These are phyloP conservation scores for Apiospora kogelbergensis DNA, from an alignment of 2,329 filamentous ascomycete species.

Conservation along the genomic window DNA sequence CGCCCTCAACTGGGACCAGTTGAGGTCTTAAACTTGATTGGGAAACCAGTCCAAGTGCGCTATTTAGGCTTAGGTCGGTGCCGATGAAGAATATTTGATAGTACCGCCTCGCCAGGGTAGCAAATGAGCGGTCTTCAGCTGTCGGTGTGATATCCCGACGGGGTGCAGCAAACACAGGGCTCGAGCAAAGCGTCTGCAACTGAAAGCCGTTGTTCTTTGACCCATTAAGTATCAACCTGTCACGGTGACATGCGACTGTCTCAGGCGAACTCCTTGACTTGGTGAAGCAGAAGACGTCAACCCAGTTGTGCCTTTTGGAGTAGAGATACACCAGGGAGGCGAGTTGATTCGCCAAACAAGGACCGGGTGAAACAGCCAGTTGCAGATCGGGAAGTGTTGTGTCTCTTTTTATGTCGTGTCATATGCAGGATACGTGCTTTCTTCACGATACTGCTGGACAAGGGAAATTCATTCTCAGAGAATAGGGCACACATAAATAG, in stretches of 20 bases:
- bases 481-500: conserved; percentile 28
- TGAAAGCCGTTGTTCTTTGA: not conserved
- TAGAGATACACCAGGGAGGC: conserved; percentile 27
- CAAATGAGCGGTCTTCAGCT: conserved; percentile 26
- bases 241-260: conserved; percentile 23
- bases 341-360: conserved; percentile 13
- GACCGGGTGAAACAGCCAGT: conserved; percentile 35
- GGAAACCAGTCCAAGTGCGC: conserved; percentile 32
- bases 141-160: conserved; percentile 12
- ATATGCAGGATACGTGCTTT: conserved; percentile 38
- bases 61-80: conserved; percentile 43
- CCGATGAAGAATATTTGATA: conserved; percentile 47
- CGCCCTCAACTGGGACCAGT: not conserved
- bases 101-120: conserved; percentile 38
- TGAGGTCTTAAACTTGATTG: conserved; percentile 15
- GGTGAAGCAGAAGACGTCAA: conserved; percentile 27
- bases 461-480: conserved; percentile 15
- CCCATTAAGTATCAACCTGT: conserved; percentile 16
- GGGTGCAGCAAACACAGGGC: conserved; percentile 25
- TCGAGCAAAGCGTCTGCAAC: conserved; percentile 23
- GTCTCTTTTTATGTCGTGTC: conserved; percentile 43
- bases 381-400: conserved; percentile 37
- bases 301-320: conserved; percentile 23
- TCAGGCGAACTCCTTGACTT: conserved; percentile 21
- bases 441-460: conserved; percentile 21